phyloP scores from a whole-genome alignment of 1,139 yeast species.

The Candida sp. region DNA sequence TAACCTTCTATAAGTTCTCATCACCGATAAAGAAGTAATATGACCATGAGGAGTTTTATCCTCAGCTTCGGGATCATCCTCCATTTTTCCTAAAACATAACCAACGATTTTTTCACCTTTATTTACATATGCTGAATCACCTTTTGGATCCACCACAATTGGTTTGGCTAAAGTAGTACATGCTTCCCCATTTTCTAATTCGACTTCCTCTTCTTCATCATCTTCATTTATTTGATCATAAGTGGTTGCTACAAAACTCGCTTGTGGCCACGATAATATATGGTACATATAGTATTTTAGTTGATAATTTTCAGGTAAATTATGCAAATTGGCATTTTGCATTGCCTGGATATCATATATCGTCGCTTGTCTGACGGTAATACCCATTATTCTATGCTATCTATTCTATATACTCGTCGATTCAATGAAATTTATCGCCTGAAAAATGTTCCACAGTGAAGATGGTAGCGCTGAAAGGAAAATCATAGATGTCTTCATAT shows the following conservation, averaged over 20 bases:
- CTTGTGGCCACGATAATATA: slow-evolving; percentile 95
- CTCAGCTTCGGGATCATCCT: slow-evolving; percentile 80
- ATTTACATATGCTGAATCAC: slow-evolving; percentile 54
- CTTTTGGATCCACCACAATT: slow-evolving; percentile 40
- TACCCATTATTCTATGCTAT: slow-evolving; percentile 50
- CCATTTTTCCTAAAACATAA: slow-evolving; percentile 94
- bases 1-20: slow-evolving; percentile 93
- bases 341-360: slow-evolving; percentile 86
- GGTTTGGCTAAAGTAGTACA: slow-evolving; percentile 9
- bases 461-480: not conserved
- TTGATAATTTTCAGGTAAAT: slow-evolving; percentile 92
- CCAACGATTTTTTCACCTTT: slow-evolving; percentile 85
- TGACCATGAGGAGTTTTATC: slow-evolving; percentile 88
- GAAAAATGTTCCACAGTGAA: not conserved
- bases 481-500: no score
- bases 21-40: slow-evolving; percentile 88
- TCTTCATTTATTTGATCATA: slow-evolving; percentile 36
- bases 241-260: slow-evolving; percentile 92
- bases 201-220: slow-evolving; percentile 27
- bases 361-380: slow-evolving; percentile 87
- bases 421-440: not conserved
- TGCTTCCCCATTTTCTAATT: slow-evolving; percentile 12
- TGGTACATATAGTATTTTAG: slow-evolving; percentile 94
- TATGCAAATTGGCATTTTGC: slow-evolving; percentile 93
- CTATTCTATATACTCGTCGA: not conserved